Evolutionary conservation across 2,329 filamentous ascomycete species (phyloP).

Genomic region (Plectosphaerella sp.): DNA sequence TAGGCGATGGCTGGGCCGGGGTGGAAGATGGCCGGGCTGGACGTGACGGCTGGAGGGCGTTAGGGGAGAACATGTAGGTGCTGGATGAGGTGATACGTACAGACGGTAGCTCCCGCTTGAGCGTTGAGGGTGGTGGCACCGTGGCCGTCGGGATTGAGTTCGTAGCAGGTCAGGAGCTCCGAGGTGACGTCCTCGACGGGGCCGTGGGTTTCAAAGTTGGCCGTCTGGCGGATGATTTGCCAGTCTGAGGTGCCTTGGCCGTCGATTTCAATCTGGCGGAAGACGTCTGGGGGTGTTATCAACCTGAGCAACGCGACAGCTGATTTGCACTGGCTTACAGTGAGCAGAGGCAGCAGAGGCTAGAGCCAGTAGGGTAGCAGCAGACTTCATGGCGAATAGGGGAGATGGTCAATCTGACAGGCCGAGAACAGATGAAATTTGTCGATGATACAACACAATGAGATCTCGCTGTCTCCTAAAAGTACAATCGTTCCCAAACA

Average conservation of each 20-base stretch:
- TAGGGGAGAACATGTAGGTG: not conserved
- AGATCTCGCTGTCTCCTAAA: no score
- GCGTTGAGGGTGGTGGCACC: conserved; percentile 13
- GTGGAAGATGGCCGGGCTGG: conserved; percentile 33
- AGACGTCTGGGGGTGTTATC: conserved; percentile 8
- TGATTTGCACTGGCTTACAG: no score
- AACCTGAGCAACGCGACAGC: no score
- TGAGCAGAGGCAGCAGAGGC: conserved; percentile 27
- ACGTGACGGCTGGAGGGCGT: conserved; percentile 24
- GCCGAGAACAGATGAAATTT: not conserved
- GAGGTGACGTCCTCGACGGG: conserved; percentile 22
- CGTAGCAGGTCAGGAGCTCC: conserved; percentile 24
- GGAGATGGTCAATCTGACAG: not conserved
- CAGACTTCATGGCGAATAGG: conserved; percentile 9
- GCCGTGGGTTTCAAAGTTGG: conserved; percentile 23
- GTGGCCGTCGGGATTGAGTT: conserved; percentile 12
- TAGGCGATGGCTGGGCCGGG: conserved; percentile 35
- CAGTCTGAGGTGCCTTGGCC: conserved; percentile 16
- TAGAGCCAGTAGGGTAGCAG: conserved; percentile 16
- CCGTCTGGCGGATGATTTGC: conserved; percentile 24
- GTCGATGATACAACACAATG: not conserved
- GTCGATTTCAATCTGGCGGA: conserved; percentile 6
- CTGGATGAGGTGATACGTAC: conserved; percentile 5
- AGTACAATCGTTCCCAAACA: no score
- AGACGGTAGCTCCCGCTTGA: conserved; percentile 4